Percentiles rank a stretch among this genome's conserved stretches.
Conservation (phyloP, 192 early-diverging fungal genomes). For the Coemansia sp. region DNA sequence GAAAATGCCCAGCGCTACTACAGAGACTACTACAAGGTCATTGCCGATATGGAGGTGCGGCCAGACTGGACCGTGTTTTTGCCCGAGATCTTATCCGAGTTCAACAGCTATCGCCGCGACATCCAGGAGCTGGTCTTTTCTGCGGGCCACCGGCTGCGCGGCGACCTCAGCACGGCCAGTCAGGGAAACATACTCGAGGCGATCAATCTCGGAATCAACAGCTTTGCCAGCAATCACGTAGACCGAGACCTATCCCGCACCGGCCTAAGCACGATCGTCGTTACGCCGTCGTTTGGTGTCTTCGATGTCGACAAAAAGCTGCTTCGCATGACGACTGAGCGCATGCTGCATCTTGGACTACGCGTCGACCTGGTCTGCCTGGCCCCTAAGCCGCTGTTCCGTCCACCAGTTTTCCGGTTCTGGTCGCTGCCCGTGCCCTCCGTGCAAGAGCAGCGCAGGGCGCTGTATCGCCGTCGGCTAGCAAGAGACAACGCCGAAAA, state of each 20-base stretch:
- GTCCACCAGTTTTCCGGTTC: slow-evolving; percentile 85
- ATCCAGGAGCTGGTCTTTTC: slow-evolving; percentile 42
- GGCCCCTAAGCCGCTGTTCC: slow-evolving; percentile 79
- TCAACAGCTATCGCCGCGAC: slow-evolving; percentile 45
- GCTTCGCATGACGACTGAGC: slow-evolving; percentile 87
- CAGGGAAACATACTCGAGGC: slow-evolving; percentile 96
- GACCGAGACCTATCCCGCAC: slow-evolving; percentile 92
- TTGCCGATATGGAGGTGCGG: slow-evolving; percentile 79
- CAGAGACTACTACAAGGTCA: slow-evolving; percentile 93
- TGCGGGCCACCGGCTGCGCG: slow-evolving; percentile 57
- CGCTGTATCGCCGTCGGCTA: slow-evolving; percentile 8
- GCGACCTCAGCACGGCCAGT: slow-evolving; percentile 76
- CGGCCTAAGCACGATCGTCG: slow-evolving; percentile 80
- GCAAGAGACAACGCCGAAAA: slow-evolving; percentile 9
- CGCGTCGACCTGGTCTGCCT: slow-evolving; percentile 91
- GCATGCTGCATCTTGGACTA: slow-evolving; percentile 90
- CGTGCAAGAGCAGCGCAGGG: slow-evolving; percentile 36
- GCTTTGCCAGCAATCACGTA: slow-evolving; percentile 89
- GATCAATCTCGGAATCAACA: slow-evolving; percentile 93
- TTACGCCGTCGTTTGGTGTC: slow-evolving; percentile 86
- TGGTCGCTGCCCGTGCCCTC: slow-evolving; percentile 52
- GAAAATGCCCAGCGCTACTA: slow-evolving; percentile 64
- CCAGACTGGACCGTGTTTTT: slow-evolving; percentile 60
- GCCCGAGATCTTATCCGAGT: slow-evolving; percentile 48
- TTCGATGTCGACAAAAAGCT: slow-evolving; percentile 85